Evolutionary conservation across 768 basidiomycete genomes (phyloP), one percentile per base, ranked within the genome.

Genomic region (Collybia sp.): DNA sequence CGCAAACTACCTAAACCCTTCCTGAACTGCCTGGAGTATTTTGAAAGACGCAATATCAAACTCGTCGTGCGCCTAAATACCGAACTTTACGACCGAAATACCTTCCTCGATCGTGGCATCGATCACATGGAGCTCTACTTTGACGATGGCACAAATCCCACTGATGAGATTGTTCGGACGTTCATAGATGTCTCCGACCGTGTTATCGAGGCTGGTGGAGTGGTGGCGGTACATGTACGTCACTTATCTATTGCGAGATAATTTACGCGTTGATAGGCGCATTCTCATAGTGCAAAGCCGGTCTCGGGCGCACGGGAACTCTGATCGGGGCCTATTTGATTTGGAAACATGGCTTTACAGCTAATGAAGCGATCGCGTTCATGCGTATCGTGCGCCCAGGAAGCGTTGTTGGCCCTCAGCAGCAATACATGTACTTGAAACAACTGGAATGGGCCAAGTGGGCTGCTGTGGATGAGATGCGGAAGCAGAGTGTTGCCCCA

Each of bases 271-370:
- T 57, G 50, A 60, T 47, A 48, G 45, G 46, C 20, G 52, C 45
- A 45, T 49, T 46, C 16, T 42, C 44, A 12, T 63, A 95, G 87
- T 96, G 93, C 63, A 95, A 95, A 73, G 96, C 96, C 41, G 96
- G 96, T 35, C 76, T 99, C 10, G 96, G 96, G 17, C 77, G 96
- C 45, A 98, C 96, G 5, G 96, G 96, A 3, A 95, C 93, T 3
- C 74, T 99, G 48, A 95, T 99, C 50, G 96, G 96, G 31, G 96
- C 95, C 8, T 98, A 97, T 72, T 77, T 99, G 45, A 90, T 96
- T 50, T 99, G 96, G 89, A 97, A 97, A 66, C 95, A 97, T 57
- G 91, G 90, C 16, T 99, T 99, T 62, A 92, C 93, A 13, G 95
- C 95, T 1, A 80, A 84, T 42, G 92, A 98, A 67, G 96, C 88